phyloP scores from a whole-genome alignment of 192 early-diverging fungal genomes.

The Coemansia erecta region DNA sequence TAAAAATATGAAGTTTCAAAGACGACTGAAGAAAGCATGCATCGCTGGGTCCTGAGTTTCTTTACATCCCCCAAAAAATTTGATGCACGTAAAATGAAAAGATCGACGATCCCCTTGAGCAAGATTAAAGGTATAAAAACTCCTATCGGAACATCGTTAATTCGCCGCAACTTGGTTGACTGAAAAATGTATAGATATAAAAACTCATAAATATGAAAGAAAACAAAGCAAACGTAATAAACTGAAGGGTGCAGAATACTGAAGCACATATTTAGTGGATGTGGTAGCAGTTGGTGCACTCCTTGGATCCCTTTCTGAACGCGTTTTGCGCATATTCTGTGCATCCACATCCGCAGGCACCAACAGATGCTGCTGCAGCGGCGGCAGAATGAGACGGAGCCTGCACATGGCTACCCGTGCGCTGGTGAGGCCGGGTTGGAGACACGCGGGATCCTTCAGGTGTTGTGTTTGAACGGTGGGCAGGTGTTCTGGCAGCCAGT shows the following conservation, averaged over 20 bases:
- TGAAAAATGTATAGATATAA: neutral
- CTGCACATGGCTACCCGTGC: conserved; percentile 21
- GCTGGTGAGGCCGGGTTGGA: conserved; percentile 3
- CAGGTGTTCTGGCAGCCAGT: conserved; percentile 34
- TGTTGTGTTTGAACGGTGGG: conserved; percentile 28
- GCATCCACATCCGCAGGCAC: conserved; percentile 63
- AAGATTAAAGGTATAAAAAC: neutral
- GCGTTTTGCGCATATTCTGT: conserved; percentile 71
- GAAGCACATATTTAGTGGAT: conserved; percentile 43
- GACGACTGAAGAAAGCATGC: neutral
- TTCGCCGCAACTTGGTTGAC: neutral
- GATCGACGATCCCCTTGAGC: neutral
- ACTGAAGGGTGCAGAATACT: no score
- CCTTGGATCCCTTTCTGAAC: conserved; percentile 60
- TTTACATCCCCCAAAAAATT: no score
- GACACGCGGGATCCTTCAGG: conserved; percentile 27
- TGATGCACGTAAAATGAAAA: conserved; percentile 1
- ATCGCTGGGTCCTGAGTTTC: neutral
- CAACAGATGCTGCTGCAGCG: conserved; percentile 32
- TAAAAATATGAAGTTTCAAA: neutral
- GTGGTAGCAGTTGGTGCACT: conserved; percentile 86
- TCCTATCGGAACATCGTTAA: no score
- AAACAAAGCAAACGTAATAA: neutral
- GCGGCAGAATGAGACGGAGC: conserved; percentile 27
- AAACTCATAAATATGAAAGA: neutral